These are phyloP conservation scores for Lanmaoa rubissima DNA, from an alignment of 768 basidiomycete species.

Conservation along the genomic window DNA sequence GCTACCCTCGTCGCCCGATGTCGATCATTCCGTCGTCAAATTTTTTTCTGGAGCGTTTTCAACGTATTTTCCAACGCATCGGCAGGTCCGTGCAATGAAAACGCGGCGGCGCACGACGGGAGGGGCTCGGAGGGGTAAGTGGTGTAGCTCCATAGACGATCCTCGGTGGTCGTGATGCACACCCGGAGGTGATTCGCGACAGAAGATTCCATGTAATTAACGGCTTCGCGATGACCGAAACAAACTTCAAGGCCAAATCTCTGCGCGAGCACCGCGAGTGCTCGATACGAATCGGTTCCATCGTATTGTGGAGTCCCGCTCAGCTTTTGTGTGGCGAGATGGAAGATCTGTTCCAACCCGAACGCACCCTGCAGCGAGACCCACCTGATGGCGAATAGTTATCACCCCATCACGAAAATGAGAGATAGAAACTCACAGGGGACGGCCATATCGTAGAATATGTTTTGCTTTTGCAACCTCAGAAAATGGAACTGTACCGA, in stretches of 20 bases:
- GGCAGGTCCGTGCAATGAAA: not conserved
- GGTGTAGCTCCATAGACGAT: slow-evolving; percentile 3
- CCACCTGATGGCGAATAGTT: too few relatives aligned
- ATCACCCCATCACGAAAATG: too few relatives aligned
- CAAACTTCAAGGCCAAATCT: slow-evolving; percentile 2
- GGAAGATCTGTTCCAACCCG: too few relatives aligned
- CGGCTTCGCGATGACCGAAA: not conserved
- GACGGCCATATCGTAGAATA: not conserved
- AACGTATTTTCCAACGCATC: not conserved
- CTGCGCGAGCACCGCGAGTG: slow-evolving; percentile 8
- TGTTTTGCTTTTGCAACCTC: not conserved
- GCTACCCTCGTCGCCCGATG: not conserved
- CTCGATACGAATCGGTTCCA: not conserved
- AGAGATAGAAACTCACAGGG: not conserved
- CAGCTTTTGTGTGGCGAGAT: too few relatives aligned
- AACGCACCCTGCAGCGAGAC: too few relatives aligned
- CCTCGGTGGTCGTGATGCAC: not conserved
- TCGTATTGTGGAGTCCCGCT: too few relatives aligned
- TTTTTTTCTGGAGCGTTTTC: not conserved
- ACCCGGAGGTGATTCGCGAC: slow-evolving; percentile 9
- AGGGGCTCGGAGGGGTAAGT: slow-evolving; percentile 13
- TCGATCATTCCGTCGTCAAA: not conserved
- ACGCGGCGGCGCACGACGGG: slow-evolving; percentile 3
- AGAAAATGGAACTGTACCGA: too few relatives aligned
- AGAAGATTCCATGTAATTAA: not conserved